These are phyloP conservation scores for Backusella morwellensis DNA, from an alignment of 192 early-diverging fungal species.

Conservation along the genomic window DNA sequence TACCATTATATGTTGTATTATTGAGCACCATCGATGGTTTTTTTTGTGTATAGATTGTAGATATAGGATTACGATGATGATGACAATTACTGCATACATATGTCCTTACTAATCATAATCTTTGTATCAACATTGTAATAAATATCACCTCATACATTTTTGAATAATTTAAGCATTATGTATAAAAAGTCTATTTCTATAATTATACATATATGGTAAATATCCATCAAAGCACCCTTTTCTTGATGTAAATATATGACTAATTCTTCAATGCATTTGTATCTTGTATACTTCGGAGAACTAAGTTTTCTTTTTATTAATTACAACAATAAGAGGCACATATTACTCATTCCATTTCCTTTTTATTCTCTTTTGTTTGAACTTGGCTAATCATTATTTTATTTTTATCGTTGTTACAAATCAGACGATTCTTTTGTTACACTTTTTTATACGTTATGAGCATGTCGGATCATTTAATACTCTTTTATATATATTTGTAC, in stretches of 20 bases:
- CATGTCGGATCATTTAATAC: too few relatives aligned
- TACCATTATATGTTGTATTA: neutral
- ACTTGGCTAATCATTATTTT: too few relatives aligned
- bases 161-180: too few relatives aligned
- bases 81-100: neutral
- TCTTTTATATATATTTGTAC: too few relatives aligned
- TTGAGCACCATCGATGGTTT: neutral
- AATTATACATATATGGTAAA: neutral
- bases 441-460: too few relatives aligned
- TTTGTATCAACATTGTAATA: neutral
- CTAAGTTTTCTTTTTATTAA: neutral
- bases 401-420: too few relatives aligned
- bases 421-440: too few relatives aligned
- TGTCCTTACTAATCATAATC: neutral
- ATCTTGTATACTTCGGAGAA: neutral
- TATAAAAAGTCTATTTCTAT: neutral
- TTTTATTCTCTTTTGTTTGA: too few relatives aligned
- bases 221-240: neutral
- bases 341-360: neutral
- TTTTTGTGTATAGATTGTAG: neutral
- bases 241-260: neutral
- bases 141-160: neutral
- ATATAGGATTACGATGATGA: neutral
- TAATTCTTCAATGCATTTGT: neutral
- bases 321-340: too few relatives aligned